Evolutionary conservation across 192 early-diverging fungal species (phyloP).

Genomic region (Jimgerdemannia lactiflua): DNA sequence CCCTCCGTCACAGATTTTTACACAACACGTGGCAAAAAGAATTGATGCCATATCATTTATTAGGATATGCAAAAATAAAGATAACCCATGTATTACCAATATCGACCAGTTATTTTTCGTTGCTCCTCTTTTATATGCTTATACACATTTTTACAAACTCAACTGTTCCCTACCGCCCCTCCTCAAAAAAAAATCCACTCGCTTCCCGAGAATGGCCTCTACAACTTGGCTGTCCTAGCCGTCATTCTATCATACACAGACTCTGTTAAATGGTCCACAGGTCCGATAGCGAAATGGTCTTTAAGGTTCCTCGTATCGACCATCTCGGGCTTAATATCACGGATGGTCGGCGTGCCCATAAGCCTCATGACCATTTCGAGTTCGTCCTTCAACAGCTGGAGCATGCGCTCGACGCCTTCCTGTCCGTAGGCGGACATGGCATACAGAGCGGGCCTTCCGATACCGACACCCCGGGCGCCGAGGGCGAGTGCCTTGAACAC

Average conservation of each 20-base stretch:
- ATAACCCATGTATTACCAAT: no score
- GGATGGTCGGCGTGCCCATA: conserved; percentile 60
- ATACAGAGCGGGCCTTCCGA: conserved; percentile 74
- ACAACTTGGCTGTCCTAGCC: conserved; percentile 5
- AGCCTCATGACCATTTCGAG: conserved; percentile 82
- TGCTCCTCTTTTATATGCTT: no score
- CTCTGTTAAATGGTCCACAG: conserved; percentile 21
- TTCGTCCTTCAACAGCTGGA: conserved; percentile 83
- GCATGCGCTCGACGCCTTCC: conserved; percentile 68
- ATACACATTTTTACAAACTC: no score
- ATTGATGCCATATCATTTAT: no score
- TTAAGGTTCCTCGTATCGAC: conserved; percentile 38
- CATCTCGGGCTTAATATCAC: conserved; percentile 59
- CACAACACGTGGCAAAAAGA: no score
- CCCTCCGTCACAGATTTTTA: no score
- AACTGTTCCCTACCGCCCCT: no score
- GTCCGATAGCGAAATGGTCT: conserved; percentile 21
- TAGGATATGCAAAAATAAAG: no score
- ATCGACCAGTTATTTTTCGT: no score
- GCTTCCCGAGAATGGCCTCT: no score
- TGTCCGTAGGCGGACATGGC: conserved; percentile 79
- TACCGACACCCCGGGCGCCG: conserved; percentile 88
- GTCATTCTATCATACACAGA: conserved; percentile 21
- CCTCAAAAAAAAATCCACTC: no score
- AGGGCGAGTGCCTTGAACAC: conserved; percentile 96